Evolutionary conservation across 495 filamentous ascomycete genomes (phyloP).

Genomic region (Apodospora peruviana): DNA sequence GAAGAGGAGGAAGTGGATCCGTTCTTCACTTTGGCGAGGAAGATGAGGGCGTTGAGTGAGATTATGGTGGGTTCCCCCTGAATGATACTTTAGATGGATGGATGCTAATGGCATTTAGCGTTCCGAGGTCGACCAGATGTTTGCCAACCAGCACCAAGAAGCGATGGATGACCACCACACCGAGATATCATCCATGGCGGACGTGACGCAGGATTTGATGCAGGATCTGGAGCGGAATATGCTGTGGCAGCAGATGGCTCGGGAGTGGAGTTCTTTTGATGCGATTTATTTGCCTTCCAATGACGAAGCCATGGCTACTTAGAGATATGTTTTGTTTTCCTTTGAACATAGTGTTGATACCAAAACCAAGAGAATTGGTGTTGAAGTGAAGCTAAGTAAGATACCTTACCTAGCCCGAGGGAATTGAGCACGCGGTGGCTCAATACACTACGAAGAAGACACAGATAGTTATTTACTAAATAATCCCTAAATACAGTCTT

Average conservation of each 20-base stretch:
- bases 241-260: conserved; percentile 11
- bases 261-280: neutral
- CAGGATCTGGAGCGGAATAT: conserved; percentile 10
- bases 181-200: conserved; percentile 9
- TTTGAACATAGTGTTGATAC: too few species aligned
- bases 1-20: conserved; percentile 8
- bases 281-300: neutral
- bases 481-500: too few species aligned
- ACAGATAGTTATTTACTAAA: too few species aligned
- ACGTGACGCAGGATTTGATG: conserved; percentile 15
- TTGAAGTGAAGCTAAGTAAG: too few species aligned
- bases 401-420: too few species aligned
- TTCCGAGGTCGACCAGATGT: neutral
- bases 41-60: conserved; percentile 8
- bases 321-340: too few species aligned
- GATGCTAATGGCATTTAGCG: neutral
- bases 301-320: too few species aligned
- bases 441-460: too few species aligned
- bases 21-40: conserved; percentile 11
- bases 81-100: neutral
- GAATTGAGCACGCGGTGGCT: too few species aligned
- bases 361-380: too few species aligned
- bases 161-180: conserved; percentile 3
- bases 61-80: conserved; percentile 6
- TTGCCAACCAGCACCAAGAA: neutral